phyloP scores from a whole-genome alignment of 2,329 filamentous ascomycete genomes.

The Emmonsia crescens region DNA sequence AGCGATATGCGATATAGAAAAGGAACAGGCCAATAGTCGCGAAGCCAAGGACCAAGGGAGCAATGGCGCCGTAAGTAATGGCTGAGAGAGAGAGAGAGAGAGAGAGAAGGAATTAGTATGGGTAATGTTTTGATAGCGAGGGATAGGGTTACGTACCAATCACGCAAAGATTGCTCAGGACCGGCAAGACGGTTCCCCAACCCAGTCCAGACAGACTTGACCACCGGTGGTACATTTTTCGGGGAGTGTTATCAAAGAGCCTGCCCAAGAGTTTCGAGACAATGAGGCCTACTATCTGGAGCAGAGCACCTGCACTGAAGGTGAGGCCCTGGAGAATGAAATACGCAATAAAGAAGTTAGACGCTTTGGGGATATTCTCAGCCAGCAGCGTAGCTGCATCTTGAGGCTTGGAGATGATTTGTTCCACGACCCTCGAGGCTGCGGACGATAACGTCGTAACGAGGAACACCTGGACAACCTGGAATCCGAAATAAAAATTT shows the following conservation, averaged over 20 bases:
- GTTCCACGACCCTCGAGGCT: conserved; percentile 56
- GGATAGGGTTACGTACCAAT: conserved; percentile 49
- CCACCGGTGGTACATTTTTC: conserved; percentile 72
- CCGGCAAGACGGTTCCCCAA: conserved; percentile 74
- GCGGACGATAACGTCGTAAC: conserved; percentile 74
- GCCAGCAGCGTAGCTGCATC: conserved; percentile 56
- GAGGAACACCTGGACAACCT: conserved; percentile 80
- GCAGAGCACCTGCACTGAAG: conserved; percentile 60
- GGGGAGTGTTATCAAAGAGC: conserved; percentile 64
- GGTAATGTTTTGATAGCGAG: background rate
- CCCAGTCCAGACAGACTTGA: conserved; percentile 59
- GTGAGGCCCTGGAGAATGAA: conserved; percentile 85
- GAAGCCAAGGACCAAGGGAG: conserved; percentile 74
- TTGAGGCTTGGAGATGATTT: conserved; percentile 54
- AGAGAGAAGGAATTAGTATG: conserved; percentile 4
- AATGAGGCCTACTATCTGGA: conserved; percentile 64
- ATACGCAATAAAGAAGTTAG: conserved; percentile 93
- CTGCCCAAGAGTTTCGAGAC: conserved; percentile 65
- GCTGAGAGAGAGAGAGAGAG: conserved; percentile 46
- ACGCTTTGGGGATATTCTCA: conserved; percentile 64
- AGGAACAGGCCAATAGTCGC: conserved; percentile 65
- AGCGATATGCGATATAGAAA: conserved; percentile 80
- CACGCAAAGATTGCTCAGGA: conserved; percentile 70
- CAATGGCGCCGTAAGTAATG: conserved; percentile 76
- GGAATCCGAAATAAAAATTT: conserved; percentile 66